Evolutionary conservation across 305 asterid genomes (phyloP), one percentile per base, ranked within the genome.

Genomic region (Coffea humblotiana): DNA sequence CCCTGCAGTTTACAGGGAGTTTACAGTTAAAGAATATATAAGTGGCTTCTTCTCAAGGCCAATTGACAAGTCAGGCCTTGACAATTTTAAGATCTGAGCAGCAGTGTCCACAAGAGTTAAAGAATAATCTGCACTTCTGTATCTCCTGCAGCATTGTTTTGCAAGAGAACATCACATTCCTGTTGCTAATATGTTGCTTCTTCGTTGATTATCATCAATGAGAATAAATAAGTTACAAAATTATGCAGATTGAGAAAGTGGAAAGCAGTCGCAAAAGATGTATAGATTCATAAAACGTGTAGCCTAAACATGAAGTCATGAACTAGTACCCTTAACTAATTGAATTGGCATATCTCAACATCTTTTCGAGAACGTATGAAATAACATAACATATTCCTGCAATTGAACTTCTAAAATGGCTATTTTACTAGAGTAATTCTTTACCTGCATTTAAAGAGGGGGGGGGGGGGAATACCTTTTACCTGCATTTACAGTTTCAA

Each of bases 11-110:
- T 91, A 89, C 81, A 88, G 23, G 60, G 78, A 81, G 8, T 35
- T 76, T 61, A 83, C 89, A 0, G 93, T 86, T 16, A 58, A 40
- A 71, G 94, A 87, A 8, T 89, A 87, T 72, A 29, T 86, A 0
- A n/a, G 70, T 15, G 84, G 13, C 49, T 78, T 78, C 60, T 68
- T 68, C 45, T 11, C 75, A 6, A 68, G 69, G 75, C 49, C 75
- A 51, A 51, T 78, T 78, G 69, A 78, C 40, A 37, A 52, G 54
- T 69, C 81, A 29, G 68, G 75, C 14, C 54, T 77, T 35, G 63
- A 56, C 52, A 37, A 58, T 69, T 81, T 68, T 72, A 81, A 29
- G 70, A 35, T 81, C 25, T 75, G 80, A 80, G 37, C 49, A 10
- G 63, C 32, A 78, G 43, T 47, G 43, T 19, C 2, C 4, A 18